Evolutionary conservation across 306 rosid species (phyloP).

Genomic region (Ormosia semicastrata): DNA sequence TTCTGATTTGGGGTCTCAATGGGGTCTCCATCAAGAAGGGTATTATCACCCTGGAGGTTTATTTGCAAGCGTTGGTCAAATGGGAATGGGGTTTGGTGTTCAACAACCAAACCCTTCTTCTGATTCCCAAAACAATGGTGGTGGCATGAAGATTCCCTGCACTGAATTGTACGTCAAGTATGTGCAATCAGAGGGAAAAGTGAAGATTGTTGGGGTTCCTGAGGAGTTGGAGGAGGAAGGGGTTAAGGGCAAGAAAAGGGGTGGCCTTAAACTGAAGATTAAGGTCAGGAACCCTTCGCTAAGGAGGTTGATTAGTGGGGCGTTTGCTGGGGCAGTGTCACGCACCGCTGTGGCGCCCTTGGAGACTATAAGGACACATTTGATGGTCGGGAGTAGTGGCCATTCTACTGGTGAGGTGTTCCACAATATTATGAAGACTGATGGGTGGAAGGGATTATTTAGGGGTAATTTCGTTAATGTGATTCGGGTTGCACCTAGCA

Average conservation of each 20-base stretch:
- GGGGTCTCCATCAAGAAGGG: slow-evolving; percentile 40
- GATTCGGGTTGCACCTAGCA: slow-evolving; percentile 96
- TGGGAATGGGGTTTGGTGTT: slow-evolving; percentile 75
- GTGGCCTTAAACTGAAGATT: slow-evolving; percentile 53
- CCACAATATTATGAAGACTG: slow-evolving; percentile 65
- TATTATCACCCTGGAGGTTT: slow-evolving; percentile 52
- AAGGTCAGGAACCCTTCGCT: slow-evolving; percentile 74
- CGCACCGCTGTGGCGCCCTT: slow-evolving; percentile 90
- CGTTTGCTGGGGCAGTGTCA: slow-evolving; percentile 84
- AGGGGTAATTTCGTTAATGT: slow-evolving; percentile 94
- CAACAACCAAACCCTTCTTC: slow-evolving; percentile 44
- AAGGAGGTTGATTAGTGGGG: slow-evolving; percentile 84
- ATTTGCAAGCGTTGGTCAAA: slow-evolving; percentile 78
- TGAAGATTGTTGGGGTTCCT: slow-evolving; percentile 43
- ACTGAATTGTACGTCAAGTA: slow-evolving; percentile 59
- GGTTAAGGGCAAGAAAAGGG: slow-evolving; percentile 36
- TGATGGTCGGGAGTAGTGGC: slow-evolving; percentile 94
- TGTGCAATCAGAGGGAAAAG: slow-evolving; percentile 53
- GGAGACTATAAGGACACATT: slow-evolving; percentile 96
- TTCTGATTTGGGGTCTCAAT: slow-evolving; percentile 62
- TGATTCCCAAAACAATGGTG: slow-evolving; percentile 46
- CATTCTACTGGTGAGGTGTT: slow-evolving; percentile 75
- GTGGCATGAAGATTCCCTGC: slow-evolving; percentile 55
- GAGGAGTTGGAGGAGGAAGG: slow-evolving; percentile 39
- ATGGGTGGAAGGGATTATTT: slow-evolving; percentile 95